Evolutionary conservation across 1,284 basidiomycete genomes (phyloP), one percentile per base, ranked within the genome.

Genomic region (Papiliotrema laurentii): DNA sequence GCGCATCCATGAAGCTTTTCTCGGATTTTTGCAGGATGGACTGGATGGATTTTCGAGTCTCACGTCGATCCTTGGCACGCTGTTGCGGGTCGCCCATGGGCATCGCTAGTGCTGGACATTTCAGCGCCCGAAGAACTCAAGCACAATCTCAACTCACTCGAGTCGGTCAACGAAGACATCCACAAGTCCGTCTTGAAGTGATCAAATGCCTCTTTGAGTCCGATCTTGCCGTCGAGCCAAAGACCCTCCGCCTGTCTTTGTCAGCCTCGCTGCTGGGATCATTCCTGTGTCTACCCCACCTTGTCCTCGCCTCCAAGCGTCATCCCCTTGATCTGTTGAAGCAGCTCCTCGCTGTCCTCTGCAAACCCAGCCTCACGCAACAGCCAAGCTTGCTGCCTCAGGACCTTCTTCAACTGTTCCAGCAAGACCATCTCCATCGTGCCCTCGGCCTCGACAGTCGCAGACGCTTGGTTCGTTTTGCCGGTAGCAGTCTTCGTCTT

Each of bases 171-270:
- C 2, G 89, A 91, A 62, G 83, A 89, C 55, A 93, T 76, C 71
- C 89, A 88, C 76, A 93, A 85, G 63, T 93, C 89, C 0, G 82
- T 79, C 42, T 82, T 82, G 76, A 91, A 89, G 22, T 82, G 82
- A 42, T 80, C 79, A 61, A 89, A 84, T 0, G 86, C 86, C 25
- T 83, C 80, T 50, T 87, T 81, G 31, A 93, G 72, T 0, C 83
- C 83, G 14, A 92, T 74, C 53, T 81, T 84, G 0, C 84, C 89
- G 61, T 86, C 78, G 0, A 91, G 72, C 3, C 82, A 77, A 55
- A 82, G 80, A 58, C 86, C 82, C 63, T 88, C 85, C 5, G 84
- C 81, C 85, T 89, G 52, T 13, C 13, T 24, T 24, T 22, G 24
- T 47, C 27, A 56, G 35, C 43, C 34, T n/a, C 27, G n/a, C 26